These are phyloP conservation scores for Acorus calamus DNA, from an alignment of 106 monocot genomes.

Conservation along the genomic window DNA sequence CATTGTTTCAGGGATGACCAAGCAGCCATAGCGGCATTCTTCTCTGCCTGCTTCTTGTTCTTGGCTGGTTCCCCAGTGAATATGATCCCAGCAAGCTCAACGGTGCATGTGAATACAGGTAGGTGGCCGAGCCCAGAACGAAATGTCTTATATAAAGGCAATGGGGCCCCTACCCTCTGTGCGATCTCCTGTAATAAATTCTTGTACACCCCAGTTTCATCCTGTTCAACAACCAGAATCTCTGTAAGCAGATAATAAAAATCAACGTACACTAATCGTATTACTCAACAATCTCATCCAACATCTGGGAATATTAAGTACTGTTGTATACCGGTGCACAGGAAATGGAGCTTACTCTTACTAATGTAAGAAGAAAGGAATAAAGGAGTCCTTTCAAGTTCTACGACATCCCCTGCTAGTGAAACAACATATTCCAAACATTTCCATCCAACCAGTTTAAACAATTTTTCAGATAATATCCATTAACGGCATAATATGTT, in stretches of 20 bases:
- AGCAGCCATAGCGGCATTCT: constrained; percentile 90
- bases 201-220: constrained; percentile 98
- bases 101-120: constrained; percentile 81
- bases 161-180: constrained; percentile 86
- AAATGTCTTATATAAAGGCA: constrained; percentile 73
- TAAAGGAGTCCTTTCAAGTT: too few species aligned
- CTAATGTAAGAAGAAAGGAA: too few species aligned
- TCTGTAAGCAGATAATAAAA: background rate
- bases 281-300: too few species aligned
- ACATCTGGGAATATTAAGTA: too few species aligned
- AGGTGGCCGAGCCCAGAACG: constrained; percentile 82
- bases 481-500: too few species aligned
- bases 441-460: too few species aligned
- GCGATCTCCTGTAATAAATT: constrained; percentile 93
- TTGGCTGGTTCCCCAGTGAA: constrained; percentile 97
- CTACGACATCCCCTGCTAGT: too few species aligned
- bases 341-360: too few species aligned
- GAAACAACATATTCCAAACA: too few species aligned
- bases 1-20: constrained; percentile 90
- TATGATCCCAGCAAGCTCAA: constrained; percentile 79
- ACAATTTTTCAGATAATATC: too few species aligned
- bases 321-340: too few species aligned
- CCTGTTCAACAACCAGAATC: constrained; percentile 28
- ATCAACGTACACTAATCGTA: too few species aligned
- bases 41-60: constrained; percentile 97